Evolutionary conservation across 306 rosid species (phyloP), one percentile per base, ranked within the genome.

Genomic region (Quercus alba): DNA sequence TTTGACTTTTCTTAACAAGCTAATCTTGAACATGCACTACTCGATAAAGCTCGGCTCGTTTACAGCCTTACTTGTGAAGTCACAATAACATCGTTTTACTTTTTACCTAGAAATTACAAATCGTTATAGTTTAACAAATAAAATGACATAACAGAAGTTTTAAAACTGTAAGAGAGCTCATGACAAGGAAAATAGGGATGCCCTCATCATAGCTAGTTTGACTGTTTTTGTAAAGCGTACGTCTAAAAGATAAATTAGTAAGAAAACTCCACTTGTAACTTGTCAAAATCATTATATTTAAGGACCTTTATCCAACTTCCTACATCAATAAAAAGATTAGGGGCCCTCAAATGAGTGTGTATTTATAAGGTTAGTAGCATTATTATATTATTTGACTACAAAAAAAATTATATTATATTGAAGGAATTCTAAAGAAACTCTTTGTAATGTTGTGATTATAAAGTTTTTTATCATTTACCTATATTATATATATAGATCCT

Each of bases 31-130:
- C 14, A 44, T 35, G 41, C 8, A 35, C 41, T 5, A 5, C 8
- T 5, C 8, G 0, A 5, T 35, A 35, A 5, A 35, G 0, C 0
- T 5, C 0, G 2, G 0, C 8, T 5, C 0, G 8, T 35, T 35
- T 35, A 5, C 2, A 5, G 0, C 2, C 2, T 7, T 33, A 33
- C 1, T 11, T 10, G 4, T 49, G 5, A 49, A 11, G 54, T 12
- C 54, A 49, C 1, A 17, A 49, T 12, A 49, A 49, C 54, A 7
- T 20, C 3, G 0, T n/a, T 20, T 9, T 20, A 7, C 23, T 7
- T 57, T 56, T 56, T 19, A 18, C 9, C 3, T 2, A 56, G n/a
- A 56, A 56, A 18, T 56, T 56, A 56, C 20, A 8, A 17, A 56
- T 56, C 61, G 9, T 19, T 56, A 56, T n/a, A 6, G 1, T 57